A percentile compares a stretch with the other conserved stretches of the same genome.
phyloP scores from a whole-genome alignment of 495 filamentous ascomycete genomes.

The Bryoglossum gracile region DNA sequence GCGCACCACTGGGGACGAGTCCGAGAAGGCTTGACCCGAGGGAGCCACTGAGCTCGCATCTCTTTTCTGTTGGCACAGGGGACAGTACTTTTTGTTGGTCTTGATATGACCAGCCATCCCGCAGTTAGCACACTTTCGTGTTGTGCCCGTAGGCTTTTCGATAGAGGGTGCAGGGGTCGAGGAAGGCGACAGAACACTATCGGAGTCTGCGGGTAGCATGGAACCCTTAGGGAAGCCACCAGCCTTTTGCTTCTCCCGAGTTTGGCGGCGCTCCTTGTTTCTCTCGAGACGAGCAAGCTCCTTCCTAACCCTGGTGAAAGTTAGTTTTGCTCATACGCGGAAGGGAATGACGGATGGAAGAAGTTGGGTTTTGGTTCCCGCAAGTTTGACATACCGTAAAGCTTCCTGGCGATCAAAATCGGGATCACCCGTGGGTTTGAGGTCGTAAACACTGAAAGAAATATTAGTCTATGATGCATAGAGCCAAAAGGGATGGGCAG shows the following conservation, averaged over 20 bases:
- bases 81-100: conserved; percentile 86
- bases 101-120: conserved; percentile 95
- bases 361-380: conserved; percentile 29
- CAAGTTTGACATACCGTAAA: conserved; percentile 44
- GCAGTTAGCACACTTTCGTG: conserved; percentile 94
- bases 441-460: conserved; percentile 37
- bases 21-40: neutral
- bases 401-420: conserved; percentile 52
- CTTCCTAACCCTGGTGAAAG: conserved; percentile 50
- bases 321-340: conserved; percentile 22
- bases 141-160: conserved; percentile 57
- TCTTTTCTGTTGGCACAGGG: neutral
- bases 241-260: conserved; percentile 84
- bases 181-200: conserved; percentile 37
- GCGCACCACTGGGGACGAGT: neutral
- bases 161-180: conserved; percentile 25
- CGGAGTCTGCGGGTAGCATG: conserved; percentile 30
- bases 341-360: too few species aligned
- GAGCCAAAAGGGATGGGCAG: conserved; percentile 15
- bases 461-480: too few species aligned
- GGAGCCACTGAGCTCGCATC: neutral
- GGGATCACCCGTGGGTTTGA: conserved; percentile 63
- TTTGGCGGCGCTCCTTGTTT: conserved; percentile 85
- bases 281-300: conserved; percentile 77
- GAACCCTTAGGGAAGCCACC: conserved; percentile 30